These are phyloP conservation scores for Colletotrichum endophyticum DNA, from an alignment of 2,329 filamentous ascomycete species.

Conservation along the genomic window DNA sequence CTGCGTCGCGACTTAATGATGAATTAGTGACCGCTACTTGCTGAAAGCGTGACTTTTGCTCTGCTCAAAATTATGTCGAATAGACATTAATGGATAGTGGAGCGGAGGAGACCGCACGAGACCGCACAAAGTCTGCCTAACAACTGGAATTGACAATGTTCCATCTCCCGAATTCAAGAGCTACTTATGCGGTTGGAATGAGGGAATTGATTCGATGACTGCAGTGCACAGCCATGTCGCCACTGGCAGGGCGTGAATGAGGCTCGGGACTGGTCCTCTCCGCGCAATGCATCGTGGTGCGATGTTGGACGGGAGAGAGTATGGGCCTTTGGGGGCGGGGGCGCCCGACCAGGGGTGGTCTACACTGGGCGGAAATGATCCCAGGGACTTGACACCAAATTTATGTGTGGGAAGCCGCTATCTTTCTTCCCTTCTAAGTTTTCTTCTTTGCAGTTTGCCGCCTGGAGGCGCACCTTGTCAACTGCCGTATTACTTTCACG, in stretches of 20 bases:
- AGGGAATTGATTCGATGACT: background rate
- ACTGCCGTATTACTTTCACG: too few species aligned
- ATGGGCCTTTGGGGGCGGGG: too few species aligned
- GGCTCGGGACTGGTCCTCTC: too few species aligned
- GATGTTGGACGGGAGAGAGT: too few species aligned
- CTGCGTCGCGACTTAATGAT: background rate
- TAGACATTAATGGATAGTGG: background rate
- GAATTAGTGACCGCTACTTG: background rate
- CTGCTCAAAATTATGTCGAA: background rate
- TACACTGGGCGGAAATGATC: too few species aligned
- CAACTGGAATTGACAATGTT: background rate
- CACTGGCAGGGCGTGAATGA: too few species aligned
- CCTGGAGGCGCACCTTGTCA: too few species aligned
- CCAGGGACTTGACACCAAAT: too few species aligned
- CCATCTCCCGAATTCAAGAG: background rate
- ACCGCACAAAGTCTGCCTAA: background rate
- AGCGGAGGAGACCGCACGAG: background rate
- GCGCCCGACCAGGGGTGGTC: too few species aligned
- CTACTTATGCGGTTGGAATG: background rate
- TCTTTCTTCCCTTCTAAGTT: too few species aligned
- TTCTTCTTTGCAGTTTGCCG: too few species aligned
- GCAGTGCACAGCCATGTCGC: background rate
- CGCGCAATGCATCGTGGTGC: background rate
- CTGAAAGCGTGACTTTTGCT: background rate
- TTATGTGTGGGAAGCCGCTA: too few species aligned